Percentiles rank a stretch among this genome's conserved stretches.
phyloP scores from a whole-genome alignment of 768 basidiomycete species.

The Boletus subcaerulescens region DNA sequence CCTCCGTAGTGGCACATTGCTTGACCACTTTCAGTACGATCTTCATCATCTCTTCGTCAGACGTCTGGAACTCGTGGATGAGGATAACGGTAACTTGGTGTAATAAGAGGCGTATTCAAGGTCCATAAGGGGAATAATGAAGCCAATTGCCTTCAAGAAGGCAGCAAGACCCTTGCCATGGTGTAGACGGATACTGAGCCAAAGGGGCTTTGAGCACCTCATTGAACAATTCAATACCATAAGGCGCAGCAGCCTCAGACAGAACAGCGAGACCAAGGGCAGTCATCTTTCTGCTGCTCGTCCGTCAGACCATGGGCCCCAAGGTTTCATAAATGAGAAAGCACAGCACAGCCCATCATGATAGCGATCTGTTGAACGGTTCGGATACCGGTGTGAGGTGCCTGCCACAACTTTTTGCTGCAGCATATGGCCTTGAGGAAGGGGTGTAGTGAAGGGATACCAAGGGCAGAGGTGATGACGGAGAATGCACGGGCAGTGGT shows the following conservation, averaged over 20 bases:
- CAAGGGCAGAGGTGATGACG: constrained; percentile 96
- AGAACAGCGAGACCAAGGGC: constrained; percentile 81
- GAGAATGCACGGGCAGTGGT: constrained; percentile 99
- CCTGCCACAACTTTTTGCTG: constrained; percentile 99
- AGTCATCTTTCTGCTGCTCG: constrained; percentile 83
- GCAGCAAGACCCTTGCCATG: constrained; percentile 77
- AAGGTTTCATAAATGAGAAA: constrained; percentile 93
- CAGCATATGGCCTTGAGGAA: constrained; percentile 99
- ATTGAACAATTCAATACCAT: constrained; percentile 99
- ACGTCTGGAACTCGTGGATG: constrained; percentile 97
- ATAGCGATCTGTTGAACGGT: constrained; percentile 99
- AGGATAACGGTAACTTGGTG: constrained; percentile 94
- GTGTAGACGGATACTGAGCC: constrained; percentile 75
- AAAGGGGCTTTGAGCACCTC: constrained; percentile 82
- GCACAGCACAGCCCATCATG: constrained; percentile 99
- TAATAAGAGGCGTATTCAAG: constrained; percentile 99
- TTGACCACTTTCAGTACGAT: constrained; percentile 99
- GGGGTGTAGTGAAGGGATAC: constrained; percentile 94
- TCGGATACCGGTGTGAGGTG: constrained; percentile 97
- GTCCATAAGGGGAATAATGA: constrained; percentile 99
- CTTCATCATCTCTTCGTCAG: constrained; percentile 99
- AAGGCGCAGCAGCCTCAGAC: constrained; percentile 97
- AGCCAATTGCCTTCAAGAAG: constrained; percentile 91
- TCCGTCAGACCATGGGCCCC: constrained; percentile 81
- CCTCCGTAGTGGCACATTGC: constrained; percentile 97